Percentiles rank a stretch among this genome's conserved stretches.
phyloP scores from a whole-genome alignment of 371 early-diverging fungal species.

The Nematocida parisii region DNA sequence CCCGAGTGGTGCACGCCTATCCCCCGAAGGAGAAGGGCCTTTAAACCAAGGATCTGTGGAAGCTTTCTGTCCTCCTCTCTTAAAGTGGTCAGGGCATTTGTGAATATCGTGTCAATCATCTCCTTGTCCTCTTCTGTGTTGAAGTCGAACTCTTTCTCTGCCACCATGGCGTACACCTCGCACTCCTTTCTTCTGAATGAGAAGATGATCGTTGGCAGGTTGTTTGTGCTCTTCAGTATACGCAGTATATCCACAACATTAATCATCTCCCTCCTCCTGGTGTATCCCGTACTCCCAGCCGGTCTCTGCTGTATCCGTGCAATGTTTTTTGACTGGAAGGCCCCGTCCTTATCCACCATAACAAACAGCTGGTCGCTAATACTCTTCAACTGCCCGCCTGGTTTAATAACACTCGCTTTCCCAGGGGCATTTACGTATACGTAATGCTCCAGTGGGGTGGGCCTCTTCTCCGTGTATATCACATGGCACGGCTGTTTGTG shows the following conservation, averaged over 20 bases:
- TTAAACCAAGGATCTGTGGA: conserved; percentile 85
- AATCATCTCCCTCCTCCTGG: conserved; percentile 69
- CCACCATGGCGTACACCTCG: conserved; percentile 78
- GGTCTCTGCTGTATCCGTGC: conserved; percentile 74
- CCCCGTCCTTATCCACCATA: conserved; percentile 78
- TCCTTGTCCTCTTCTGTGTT: conserved; percentile 81
- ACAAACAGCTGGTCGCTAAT: conserved; percentile 85
- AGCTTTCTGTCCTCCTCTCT: conserved; percentile 85
- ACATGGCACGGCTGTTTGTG: conserved; percentile 94
- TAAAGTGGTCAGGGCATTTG: conserved; percentile 82
- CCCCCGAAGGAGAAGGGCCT: conserved; percentile 87
- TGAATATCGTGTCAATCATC: conserved; percentile 81
- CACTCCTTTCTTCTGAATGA: conserved; percentile 92
- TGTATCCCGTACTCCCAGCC: conserved; percentile 69
- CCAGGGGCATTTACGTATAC: conserved; percentile 51
- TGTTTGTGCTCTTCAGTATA: conserved; percentile 56
- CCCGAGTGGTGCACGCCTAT: conserved; percentile 99
- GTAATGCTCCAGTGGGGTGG: conserved; percentile 88
- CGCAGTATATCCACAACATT: conserved; percentile 49
- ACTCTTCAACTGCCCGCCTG: conserved; percentile 56
- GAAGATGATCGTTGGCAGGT: conserved; percentile 91
- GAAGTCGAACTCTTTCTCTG: conserved; percentile 83
- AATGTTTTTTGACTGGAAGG: conserved; percentile 86
- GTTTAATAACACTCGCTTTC: neutral
- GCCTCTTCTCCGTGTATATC: conserved; percentile 97